Percentiles rank a stretch among this genome's conserved stretches.
phyloP scores from a whole-genome alignment of 2,329 filamentous ascomycete species.

The Fusarium torulosum region DNA sequence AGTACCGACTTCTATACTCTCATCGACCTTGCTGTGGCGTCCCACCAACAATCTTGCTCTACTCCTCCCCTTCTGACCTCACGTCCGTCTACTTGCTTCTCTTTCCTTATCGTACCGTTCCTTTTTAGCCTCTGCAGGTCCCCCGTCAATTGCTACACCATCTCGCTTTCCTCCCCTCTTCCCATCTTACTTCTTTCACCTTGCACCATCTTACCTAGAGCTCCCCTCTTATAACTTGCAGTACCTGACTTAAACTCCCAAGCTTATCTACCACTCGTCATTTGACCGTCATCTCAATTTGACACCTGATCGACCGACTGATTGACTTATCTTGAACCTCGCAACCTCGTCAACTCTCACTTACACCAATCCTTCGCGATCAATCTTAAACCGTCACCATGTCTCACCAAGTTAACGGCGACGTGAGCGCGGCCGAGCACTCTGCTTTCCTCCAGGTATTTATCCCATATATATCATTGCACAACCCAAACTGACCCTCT shows the following conservation, averaged over 20 bases:
- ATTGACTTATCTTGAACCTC: slow-evolving; percentile 23
- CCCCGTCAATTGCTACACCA: slow-evolving; percentile 35
- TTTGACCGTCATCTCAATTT: slow-evolving; percentile 27
- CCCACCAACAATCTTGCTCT: slow-evolving; percentile 32
- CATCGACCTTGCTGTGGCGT: slow-evolving; percentile 38
- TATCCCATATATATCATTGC: neutral
- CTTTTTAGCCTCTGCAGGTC: slow-evolving; percentile 44
- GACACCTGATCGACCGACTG: slow-evolving; percentile 14
- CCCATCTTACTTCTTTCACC: slow-evolving; percentile 12
- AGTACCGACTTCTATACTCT: slow-evolving; percentile 1
- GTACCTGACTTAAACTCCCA: slow-evolving; percentile 17
- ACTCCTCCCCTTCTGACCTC: slow-evolving; percentile 21
- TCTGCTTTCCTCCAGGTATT: slow-evolving; percentile 63
- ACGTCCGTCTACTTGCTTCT: slow-evolving; percentile 28
- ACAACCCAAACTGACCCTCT: slow-evolving; percentile 13
- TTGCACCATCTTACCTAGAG: slow-evolving; percentile 19
- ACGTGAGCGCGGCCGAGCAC: slow-evolving; percentile 58
- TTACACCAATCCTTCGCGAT: slow-evolving; percentile 22
- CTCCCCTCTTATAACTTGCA: slow-evolving; percentile 6
- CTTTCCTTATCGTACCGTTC: slow-evolving; percentile 17
- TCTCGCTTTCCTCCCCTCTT: slow-evolving; percentile 31
- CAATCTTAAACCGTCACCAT: slow-evolving; percentile 50
- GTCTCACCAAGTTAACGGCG: slow-evolving; percentile 64
- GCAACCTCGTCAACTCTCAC: neutral
- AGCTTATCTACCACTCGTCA: slow-evolving; percentile 24